These are phyloP conservation scores for Kentomonas sorsogonicus DNA, from an alignment of 208 protist species.

Conservation along the genomic window DNA sequence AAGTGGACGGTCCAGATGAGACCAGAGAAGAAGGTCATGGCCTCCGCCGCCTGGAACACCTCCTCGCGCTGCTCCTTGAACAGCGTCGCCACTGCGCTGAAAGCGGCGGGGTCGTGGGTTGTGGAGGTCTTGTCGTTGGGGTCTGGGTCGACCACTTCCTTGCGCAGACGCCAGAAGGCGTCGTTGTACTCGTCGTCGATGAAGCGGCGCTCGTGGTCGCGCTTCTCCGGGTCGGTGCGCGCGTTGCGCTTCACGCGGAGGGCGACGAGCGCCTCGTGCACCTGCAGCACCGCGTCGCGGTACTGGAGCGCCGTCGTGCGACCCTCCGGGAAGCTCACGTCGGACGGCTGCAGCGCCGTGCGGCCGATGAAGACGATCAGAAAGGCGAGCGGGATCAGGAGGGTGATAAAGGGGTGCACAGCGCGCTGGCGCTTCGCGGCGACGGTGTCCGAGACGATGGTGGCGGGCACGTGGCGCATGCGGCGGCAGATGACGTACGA, in stretches of 20 bases:
- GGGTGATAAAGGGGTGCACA: constrained; percentile 39
- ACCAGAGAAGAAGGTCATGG: constrained; percentile 69
- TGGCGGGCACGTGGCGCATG: constrained; percentile 27
- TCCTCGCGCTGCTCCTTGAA: constrained; percentile 20
- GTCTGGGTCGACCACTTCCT: constrained; percentile 30
- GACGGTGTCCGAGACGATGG: constrained; percentile 15
- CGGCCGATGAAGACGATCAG: constrained; percentile 32
- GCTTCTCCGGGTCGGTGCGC: constrained; percentile 35
- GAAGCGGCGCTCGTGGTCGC: constrained; percentile 29
- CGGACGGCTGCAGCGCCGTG: constrained; percentile 22
- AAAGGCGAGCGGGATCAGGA: constrained; percentile 37
- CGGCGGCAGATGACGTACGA: constrained; percentile 21
- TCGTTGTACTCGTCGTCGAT: constrained; percentile 29
- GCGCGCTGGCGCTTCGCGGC: constrained; percentile 44
- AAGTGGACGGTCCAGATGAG: constrained; percentile 84
- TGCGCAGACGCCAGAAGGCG: constrained; percentile 26
- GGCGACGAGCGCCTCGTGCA: constrained; percentile 50
- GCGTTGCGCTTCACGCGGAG: constrained; percentile 35
- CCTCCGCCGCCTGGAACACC: constrained; percentile 56
- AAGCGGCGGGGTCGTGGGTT: constrained; percentile 14
- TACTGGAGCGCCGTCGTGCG: constrained; percentile 34
- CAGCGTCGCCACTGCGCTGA: too few species aligned
- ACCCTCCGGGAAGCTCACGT: constrained; percentile 29
- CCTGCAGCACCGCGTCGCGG: constrained; percentile 43
- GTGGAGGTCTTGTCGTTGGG: constrained; percentile 13